Base-by-base conservation (phyloP, 1,284 basidiomycete species). In the Fereydounia khargensis region DNA sequence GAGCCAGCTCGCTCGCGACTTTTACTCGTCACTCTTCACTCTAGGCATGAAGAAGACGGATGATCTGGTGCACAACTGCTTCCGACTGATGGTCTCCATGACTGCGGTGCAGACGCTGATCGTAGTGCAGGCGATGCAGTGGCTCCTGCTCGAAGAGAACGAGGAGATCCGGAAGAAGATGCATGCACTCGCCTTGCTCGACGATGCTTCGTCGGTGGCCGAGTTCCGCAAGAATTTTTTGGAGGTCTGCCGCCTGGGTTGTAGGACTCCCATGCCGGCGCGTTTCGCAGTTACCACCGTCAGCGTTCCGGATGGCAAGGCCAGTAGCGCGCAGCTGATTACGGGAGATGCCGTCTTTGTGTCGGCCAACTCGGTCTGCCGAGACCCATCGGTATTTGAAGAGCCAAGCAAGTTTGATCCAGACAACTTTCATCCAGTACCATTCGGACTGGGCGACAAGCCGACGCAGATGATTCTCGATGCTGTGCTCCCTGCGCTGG, bases 1-100 rank as follows among this genome's bases (percentile, higher is more conserved):
- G 33, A 53, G 52, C 28, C 37, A 48, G 17, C 35, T 58, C 28
- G 49, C 59, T 39, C 47, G 41, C 23, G 49, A 62, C 27, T 62
- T 62, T 40, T 62, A 62, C 42, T 43, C 45, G 37, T 28, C 50
- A 24, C 47, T 62, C 20, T 47, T 58, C 25, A 39, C 47, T 11
- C 47, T 50, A 6, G 50, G 54, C 46, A n/a, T n/a, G n/a, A 62
- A 62, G 47, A 43, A 37, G 35, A 47, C 47, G 49, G 54, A 58
- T 32, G 44, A 62, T 40, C 42, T 62, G 20, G 59, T 54, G 33
- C 39, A 46, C 31, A 40, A 49, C 32, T 58, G 53, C 24, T 33
- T 62, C 38, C 41, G 47, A 40, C 50, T 62, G 47, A 58, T 58
- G 50, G 42, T 62, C 13, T 57, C 59, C 34, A 27, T 57, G 39